Evolutionary conservation across 2,329 filamentous ascomycete genomes (phyloP).

Genomic region (Trichoderma semiorbis): DNA sequence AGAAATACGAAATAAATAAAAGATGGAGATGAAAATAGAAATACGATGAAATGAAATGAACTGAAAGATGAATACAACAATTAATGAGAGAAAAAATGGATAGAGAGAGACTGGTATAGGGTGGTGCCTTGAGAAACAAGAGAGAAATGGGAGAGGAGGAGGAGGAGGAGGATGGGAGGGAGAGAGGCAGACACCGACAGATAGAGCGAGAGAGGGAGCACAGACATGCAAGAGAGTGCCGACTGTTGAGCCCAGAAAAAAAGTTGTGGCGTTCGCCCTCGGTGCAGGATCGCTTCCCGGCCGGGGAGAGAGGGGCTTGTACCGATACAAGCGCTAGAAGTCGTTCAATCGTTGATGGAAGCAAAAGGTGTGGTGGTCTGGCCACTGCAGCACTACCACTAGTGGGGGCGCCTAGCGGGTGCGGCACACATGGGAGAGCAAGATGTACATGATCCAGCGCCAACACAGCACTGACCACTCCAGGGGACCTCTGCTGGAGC

Average conservation of each 20-base stretch:
- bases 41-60: not conserved
- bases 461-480: not conserved
- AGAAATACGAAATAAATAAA: not conserved
- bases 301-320: constrained; percentile 12
- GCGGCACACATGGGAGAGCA: not conserved
- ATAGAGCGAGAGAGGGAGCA: not conserved
- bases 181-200: not conserved
- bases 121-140: not conserved
- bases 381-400: not conserved
- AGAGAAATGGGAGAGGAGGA: not conserved
- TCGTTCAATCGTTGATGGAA: not conserved
- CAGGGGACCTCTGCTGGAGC: not conserved
- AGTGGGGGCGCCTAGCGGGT: not conserved
- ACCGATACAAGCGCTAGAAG: constrained; percentile 7
- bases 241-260: not conserved
- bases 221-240: not conserved
- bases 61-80: not conserved
- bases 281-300: constrained; percentile 15
- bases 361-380: not conserved
- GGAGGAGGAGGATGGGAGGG: not conserved
- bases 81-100: not conserved
- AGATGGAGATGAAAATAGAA: not conserved
- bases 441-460: not conserved
- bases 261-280: not conserved
- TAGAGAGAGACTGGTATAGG: not conserved